Base-by-base conservation (phyloP, 2,329 filamentous ascomycete species). In the Cercospora zeae-maydis region DNA sequence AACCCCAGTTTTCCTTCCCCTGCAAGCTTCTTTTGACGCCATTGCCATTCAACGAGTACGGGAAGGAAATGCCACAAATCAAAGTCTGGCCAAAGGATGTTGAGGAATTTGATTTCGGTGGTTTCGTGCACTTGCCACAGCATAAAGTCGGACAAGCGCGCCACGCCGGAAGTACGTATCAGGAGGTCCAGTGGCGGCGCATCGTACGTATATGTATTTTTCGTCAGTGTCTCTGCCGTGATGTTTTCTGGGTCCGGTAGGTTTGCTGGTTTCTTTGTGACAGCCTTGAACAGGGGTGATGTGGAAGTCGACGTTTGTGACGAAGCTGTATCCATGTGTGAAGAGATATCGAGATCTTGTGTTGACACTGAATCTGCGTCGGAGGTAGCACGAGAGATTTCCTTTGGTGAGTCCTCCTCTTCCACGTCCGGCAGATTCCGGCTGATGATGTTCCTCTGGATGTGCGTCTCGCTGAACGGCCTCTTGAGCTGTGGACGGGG, bases 41-140 rank as follows among this genome's bases (percentile, higher is more conserved):
- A 86, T 70, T 89, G 87, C 93, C 95, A 99, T 75, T 96, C 92
- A 54, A 98, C 82, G 59, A 99, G 79, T 21, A 99, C 93, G 8
- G 93, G 95, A 16, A 99, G 77, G 77, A 98, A 97, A 63, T 93
- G 86, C 87, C 92, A 93, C 4, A 99, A 82, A 74, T 96, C 92
- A 71, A 99, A 97, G 66, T 97, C 92, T 1, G 95, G 95, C 95
- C 95, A 99, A 66, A 96, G 82, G 67, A 91, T 95, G 71, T 96
- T 86, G 61, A 97, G 79, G 75, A 98, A 99, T 63, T 96, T 91
- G 67, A 99, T 89, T 64, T 96, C 90, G 0, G 95, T 97, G 67
- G 93, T 83, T 73, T 96, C 86, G 74, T 98, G 93, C 71, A 91
- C 95, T 78, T 99, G 95, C 95, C 95, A 99, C 34, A 99, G 86